Percentiles rank a stretch among this genome's conserved stretches.
These are phyloP conservation scores for Hyaloscypha finlandica DNA, from an alignment of 495 filamentous ascomycete species.

Conservation along the genomic window DNA sequence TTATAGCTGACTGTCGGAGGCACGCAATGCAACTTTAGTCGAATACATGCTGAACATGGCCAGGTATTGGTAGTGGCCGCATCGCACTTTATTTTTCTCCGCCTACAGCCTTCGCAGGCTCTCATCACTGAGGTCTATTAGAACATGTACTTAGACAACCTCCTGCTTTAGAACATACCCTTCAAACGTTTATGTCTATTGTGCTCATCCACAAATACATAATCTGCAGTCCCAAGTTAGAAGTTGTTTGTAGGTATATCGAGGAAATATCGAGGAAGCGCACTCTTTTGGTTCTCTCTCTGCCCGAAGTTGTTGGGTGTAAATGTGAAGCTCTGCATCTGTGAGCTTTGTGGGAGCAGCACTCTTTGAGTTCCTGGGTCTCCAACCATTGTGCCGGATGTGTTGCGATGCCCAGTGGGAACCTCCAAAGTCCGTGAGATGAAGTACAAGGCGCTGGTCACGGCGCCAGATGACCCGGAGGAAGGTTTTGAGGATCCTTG, in stretches of 20 bases:
- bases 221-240: conserved; percentile 58
- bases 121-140: conserved; percentile 75
- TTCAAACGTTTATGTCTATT: conserved; percentile 97
- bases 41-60: conserved; percentile 93
- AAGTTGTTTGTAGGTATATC: background rate
- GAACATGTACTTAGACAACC: conserved; percentile 23
- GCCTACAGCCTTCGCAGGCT: conserved; percentile 93
- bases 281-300: conserved; percentile 69
- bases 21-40: conserved; percentile 90
- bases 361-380: conserved; percentile 46
- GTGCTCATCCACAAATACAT: conserved; percentile 99
- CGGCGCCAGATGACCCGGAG: background rate
- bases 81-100: conserved; percentile 94
- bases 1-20: conserved; percentile 80
- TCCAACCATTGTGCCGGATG: conserved; percentile 49
- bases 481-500: background rate
- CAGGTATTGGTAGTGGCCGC: conserved; percentile 97
- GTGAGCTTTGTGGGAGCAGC: conserved; percentile 57
- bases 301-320: conserved; percentile 57
- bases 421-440: background rate
- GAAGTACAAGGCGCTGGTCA: background rate
- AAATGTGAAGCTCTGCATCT: conserved; percentile 61
- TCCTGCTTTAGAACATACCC: conserved; percentile 54
- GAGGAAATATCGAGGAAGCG: conserved; percentile 26
- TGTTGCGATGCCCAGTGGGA: background rate